Base-by-base conservation (phyloP, 129 eudicot genomes). In the Ambrosia trifida region DNA sequence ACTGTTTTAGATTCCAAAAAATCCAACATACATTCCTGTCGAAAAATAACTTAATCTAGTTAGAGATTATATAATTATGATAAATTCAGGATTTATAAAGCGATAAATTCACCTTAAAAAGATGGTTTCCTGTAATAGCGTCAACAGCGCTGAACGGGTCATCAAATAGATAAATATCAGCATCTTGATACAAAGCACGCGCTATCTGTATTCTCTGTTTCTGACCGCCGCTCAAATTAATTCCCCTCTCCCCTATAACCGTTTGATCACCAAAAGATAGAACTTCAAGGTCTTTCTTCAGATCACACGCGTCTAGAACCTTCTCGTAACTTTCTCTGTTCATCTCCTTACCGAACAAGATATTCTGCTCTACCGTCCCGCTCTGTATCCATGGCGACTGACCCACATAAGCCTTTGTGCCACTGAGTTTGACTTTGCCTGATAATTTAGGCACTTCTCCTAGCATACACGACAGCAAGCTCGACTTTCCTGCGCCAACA, bases 111-210 rank as follows among this genome's bases (percentile, higher is more conserved):
- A 93, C 98, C 76, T 83, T 85, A 71, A 93, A 93, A 50, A 93
- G 83, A 84, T 93, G 96, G 49, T 80, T 83, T 70, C 98, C 96
- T 0, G 98, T 93, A 61, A 85, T 91, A 75, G 98, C 98, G 87
- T 93, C 98, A 49, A 93, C 98, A 18, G 95, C 95, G 57, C 98
- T 93, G 63, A 93, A 93, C 24, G 98, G 98, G 78, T 92, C 98
- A 80, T 92, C 96, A 69, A 92, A 89, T n/a, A 92, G 69, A 80
- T 92, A 92, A 51, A 87, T 78, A 68, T 92, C 95, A 13, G 98
- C 91, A 76, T 92, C 91, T 75, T 87, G 96, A 68, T 92, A 92
- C 1, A 92, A 64, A 60, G 98, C 96, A 6, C 98, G 95, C 6
- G 98, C 96, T 58, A 92, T 85, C 69, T 92, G 98, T 77, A 92